Percentiles rank a stretch among this genome's conserved stretches.
Conservation (phyloP, 768 basidiomycete species). For the Termitomyces sp. region DNA sequence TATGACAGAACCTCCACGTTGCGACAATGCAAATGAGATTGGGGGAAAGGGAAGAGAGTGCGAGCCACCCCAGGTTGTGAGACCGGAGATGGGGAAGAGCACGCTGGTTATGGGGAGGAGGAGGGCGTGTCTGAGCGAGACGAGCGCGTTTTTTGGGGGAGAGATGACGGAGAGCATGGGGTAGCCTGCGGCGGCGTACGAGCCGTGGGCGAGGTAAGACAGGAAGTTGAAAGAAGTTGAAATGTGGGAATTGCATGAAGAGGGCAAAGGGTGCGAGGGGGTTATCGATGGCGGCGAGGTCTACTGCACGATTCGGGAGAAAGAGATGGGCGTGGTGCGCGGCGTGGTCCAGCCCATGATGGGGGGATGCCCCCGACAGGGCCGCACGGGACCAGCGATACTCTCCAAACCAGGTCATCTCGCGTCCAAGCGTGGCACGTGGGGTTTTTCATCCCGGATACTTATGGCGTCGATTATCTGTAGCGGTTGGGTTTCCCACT, state of each 20-base stretch:
- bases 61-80: constrained; percentile 92
- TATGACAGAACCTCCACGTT: constrained; percentile 72
- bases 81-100: constrained; percentile 81
- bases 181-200: constrained; percentile 94
- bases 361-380: constrained; percentile 70
- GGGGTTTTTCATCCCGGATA: constrained; percentile 97
- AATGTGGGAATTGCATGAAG: constrained; percentile 95
- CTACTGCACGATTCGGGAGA: constrained; percentile 43
- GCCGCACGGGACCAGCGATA: constrained; percentile 69
- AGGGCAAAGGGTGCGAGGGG: constrained; percentile 78
- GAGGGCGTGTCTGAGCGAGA: constrained; percentile 77
- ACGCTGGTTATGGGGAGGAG: constrained; percentile 77
- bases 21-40: constrained; percentile 66
- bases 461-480: constrained; percentile 95
- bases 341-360: constrained; percentile 94
- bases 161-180: constrained; percentile 84
- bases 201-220: constrained; percentile 79
- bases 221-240: constrained; percentile 92
- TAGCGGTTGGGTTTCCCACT: too few relatives aligned
- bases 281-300: constrained; percentile 61
- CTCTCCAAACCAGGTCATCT: constrained; percentile 87
- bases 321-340: constrained; percentile 54
- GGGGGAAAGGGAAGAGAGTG: constrained; percentile 67
- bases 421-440: constrained; percentile 95
- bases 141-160: constrained; percentile 76